Percentiles rank a stretch among this genome's conserved stretches.
phyloP scores from a whole-genome alignment of 2,329 filamentous ascomycete species.

The Colletotrichum sp. region DNA sequence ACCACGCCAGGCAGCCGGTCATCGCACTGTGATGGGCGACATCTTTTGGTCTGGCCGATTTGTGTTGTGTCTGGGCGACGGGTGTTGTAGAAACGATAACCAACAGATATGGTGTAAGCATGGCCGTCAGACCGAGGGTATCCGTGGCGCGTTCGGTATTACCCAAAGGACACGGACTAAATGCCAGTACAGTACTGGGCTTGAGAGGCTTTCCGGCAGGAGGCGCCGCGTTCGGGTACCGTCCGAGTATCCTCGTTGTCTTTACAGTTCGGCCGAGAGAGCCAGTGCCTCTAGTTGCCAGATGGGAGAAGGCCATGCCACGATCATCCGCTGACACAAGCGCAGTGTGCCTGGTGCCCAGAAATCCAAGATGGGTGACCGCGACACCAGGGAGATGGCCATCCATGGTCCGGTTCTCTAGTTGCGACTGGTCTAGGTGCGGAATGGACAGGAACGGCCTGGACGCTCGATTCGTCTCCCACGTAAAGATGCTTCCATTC shows the following conservation, averaged over 20 bases:
- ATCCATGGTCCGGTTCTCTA: slow-evolving; percentile 72
- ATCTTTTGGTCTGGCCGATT: slow-evolving; percentile 89
- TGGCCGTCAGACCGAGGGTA: slow-evolving; percentile 86
- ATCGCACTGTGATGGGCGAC: slow-evolving; percentile 88
- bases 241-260: slow-evolving; percentile 86
- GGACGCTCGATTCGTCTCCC: slow-evolving; percentile 85
- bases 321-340: slow-evolving; percentile 92
- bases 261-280: slow-evolving; percentile 85
- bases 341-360: slow-evolving; percentile 92
- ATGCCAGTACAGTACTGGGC: slow-evolving; percentile 93
- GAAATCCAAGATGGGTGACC: slow-evolving; percentile 90
- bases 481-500: slow-evolving; percentile 92
- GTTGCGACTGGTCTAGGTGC: slow-evolving; percentile 70
- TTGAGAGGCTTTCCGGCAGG: slow-evolving; percentile 73
- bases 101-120: slow-evolving; percentile 92
- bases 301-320: slow-evolving; percentile 98
- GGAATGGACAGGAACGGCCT: slow-evolving; percentile 89
- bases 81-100: slow-evolving; percentile 98
- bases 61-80: slow-evolving; percentile 94
- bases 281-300: slow-evolving; percentile 90
- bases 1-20: slow-evolving; percentile 96
- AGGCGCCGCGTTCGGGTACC: slow-evolving; percentile 79
- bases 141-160: slow-evolving; percentile 92
- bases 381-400: slow-evolving; percentile 81
- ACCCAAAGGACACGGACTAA: slow-evolving; percentile 88